Conservation (phyloP, 371 early-diverging fungal species). For the Thermomucor indicae-seudaticae region DNA sequence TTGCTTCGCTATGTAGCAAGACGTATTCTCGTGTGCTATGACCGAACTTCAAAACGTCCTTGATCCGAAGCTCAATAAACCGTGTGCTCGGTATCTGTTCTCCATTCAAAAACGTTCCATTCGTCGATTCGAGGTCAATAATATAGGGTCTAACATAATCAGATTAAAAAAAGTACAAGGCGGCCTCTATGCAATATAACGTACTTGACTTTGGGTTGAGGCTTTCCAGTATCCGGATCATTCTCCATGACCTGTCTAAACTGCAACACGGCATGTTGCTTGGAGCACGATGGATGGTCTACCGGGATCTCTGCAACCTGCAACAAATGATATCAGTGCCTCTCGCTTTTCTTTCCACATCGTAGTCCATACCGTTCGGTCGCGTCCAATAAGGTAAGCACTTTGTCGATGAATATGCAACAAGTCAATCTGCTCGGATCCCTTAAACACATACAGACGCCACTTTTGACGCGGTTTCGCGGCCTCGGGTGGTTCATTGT, state of each 20-base stretch:
- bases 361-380: slow-evolving; percentile 62
- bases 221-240: slow-evolving; percentile 25
- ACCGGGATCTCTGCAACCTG: slow-evolving; percentile 89
- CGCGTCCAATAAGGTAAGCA: slow-evolving; percentile 87
- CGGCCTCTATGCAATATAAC: no score
- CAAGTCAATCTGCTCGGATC: slow-evolving; percentile 80
- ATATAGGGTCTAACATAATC: slow-evolving; percentile 87
- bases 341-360: not conserved
- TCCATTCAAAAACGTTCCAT: slow-evolving; percentile 88
- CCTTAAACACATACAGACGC: slow-evolving; percentile 92
- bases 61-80: slow-evolving; percentile 76
- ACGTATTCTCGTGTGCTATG: slow-evolving; percentile 90
- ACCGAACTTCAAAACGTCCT: slow-evolving; percentile 88
- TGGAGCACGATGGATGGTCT: slow-evolving; percentile 85
- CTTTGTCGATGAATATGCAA: slow-evolving; percentile 84
- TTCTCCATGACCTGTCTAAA: slow-evolving; percentile 60
- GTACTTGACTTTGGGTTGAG: slow-evolving; percentile 48
- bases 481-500: slow-evolving; percentile 89
- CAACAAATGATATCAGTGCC: not conserved
- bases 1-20: slow-evolving; percentile 67
- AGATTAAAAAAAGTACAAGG: no score
- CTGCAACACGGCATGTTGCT: slow-evolving; percentile 91
- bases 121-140: slow-evolving; percentile 91
- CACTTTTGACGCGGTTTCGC: slow-evolving; percentile 69
- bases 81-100: slow-evolving; percentile 69